Base-by-base conservation (phyloP, 495 filamentous ascomycete genomes). In the Chaetomidium leptoderma region DNA sequence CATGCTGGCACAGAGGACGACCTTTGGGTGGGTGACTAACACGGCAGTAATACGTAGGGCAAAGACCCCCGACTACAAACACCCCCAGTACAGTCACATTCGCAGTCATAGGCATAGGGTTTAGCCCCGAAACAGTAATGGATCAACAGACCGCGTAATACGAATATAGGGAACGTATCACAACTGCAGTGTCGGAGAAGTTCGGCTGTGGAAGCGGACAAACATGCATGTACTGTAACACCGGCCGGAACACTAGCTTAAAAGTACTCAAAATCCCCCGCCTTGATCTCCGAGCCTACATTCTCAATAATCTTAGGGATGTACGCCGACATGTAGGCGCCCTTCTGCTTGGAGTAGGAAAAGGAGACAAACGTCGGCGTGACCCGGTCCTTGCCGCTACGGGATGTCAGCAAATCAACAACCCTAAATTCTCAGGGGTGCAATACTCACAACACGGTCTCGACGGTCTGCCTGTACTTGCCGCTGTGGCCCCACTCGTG, bases 301-400 rank as follows among this genome's bases (percentile, higher is more conserved):
- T 27, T 30, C 44, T 40, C 50, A 21, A 53, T n/a, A 1, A 42
- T 9, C 6, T 24, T 24, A 2, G 36, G 50, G 21, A 53, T 13
- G 16, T 53, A 53, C 4, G 50, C 23, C 50, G 50, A 53, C 50
- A 53, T 40, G 37, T 53, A 42, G 0, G 50, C 35, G 16, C 50
- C 50, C 36, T 53, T 53, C 13, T 13, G 29, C 36, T 53, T 53
- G 35, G 50, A 53, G 50, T 53, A 53, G 19, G 51, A 54, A 16
- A 54, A 54, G 11, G 37, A 54, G 14, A 54, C 51, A 24, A 54
- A 54, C 0, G 37, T 54, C n/a, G 51, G 51, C 7, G 51, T 21
- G 14, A 54, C 37, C 6, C 27, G 51, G 39, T 54, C 27, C 17
- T 21, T 43, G 17, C 37, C 51, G n/a, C 51, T 54, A 17, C 2